These are phyloP conservation scores for Colletotrichum tofieldiae DNA, from an alignment of 2,329 filamentous ascomycete species.

Conservation along the genomic window DNA sequence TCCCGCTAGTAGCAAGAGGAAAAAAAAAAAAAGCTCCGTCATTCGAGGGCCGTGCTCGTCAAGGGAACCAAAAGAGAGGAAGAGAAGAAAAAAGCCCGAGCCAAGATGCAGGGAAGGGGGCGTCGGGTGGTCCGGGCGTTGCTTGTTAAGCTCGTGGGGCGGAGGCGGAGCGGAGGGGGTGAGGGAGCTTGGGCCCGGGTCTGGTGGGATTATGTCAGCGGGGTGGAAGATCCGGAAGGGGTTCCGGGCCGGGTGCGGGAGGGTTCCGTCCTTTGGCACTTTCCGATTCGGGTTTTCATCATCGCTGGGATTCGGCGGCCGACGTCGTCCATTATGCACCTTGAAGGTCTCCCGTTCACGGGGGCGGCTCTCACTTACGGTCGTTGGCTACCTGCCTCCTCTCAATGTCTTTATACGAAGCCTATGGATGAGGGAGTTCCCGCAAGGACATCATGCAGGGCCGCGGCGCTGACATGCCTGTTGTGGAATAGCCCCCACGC, in stretches of 20 bases:
- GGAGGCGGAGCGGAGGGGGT: not conserved
- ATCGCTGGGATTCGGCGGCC: not conserved
- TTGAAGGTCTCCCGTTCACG: too few species aligned
- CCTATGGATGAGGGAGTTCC: not conserved
- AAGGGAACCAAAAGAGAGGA: too few species aligned
- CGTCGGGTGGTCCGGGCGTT: not conserved
- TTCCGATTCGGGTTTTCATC: not conserved
- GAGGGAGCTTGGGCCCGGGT: slow-evolving; percentile 6
- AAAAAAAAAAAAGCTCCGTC: not conserved
- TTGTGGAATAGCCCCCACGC: slow-evolving; percentile 21
- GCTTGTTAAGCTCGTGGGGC: not conserved
- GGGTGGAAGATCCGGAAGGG: not conserved
- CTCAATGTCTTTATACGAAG: too few species aligned
- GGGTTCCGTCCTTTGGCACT: not conserved
- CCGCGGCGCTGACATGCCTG: not conserved
- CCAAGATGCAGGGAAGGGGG: not conserved
- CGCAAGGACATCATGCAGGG: not conserved
- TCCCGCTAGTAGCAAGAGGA: not conserved
- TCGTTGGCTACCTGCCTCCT: too few species aligned
- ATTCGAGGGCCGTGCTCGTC: too few species aligned
- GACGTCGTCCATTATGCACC: not conserved
- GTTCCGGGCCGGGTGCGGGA: not conserved
- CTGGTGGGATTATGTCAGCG: not conserved
- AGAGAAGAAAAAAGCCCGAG: not conserved
- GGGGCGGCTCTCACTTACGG: too few species aligned